Evolutionary conservation across 2,329 filamentous ascomycete genomes (phyloP), one percentile per base, ranked within the genome.

Genomic region (Stagonosporopsis vannaccii): DNA sequence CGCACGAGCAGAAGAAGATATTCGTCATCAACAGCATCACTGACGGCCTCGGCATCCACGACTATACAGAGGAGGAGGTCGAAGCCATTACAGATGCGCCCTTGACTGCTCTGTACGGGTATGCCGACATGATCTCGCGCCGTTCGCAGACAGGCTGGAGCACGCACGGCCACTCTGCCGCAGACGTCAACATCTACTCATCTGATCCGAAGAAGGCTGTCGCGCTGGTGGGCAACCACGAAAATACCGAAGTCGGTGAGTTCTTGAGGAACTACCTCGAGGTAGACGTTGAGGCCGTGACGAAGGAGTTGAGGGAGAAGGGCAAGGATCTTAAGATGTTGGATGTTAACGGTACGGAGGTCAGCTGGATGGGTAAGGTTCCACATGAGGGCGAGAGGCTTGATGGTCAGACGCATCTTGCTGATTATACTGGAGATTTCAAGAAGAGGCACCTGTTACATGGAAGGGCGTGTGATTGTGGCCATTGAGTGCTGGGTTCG

Each of bases 121-220:
- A 98, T 71, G 87, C 92, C 0, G 88, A 91, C 69, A 94, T 99
- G 80, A 86, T 98, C 65, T 96, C 91, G 65, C 84, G 90, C 4
- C 87, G 95, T 58, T 91, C 93, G 1, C 92, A 96, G 71, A 86
- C 97, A 39, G 96, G 95, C 13, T 99, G 95, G 95, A 89, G 86
- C 61, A 97, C 93, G 0, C 94, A 97, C 74, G 95, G 95, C 25
- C 95, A 99, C 78, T 70, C 71, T 72, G 95, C 89, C 47, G 92
- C 95, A 7, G 95, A 99, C 73, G 95, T 99, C 44, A 99, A 99
- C 76, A 91, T 99, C 64, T 99, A 98, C 78, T 89, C 90, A 48
- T 93, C 90, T 0, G 87, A 90, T 3, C 82, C 85, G 0, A 82
- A 85, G 33, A 78, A 80, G 26, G 85, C 88, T 0, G 82, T 85